Conservation (phyloP, 192 early-diverging fungal species). For the Coemansia sp. region DNA sequence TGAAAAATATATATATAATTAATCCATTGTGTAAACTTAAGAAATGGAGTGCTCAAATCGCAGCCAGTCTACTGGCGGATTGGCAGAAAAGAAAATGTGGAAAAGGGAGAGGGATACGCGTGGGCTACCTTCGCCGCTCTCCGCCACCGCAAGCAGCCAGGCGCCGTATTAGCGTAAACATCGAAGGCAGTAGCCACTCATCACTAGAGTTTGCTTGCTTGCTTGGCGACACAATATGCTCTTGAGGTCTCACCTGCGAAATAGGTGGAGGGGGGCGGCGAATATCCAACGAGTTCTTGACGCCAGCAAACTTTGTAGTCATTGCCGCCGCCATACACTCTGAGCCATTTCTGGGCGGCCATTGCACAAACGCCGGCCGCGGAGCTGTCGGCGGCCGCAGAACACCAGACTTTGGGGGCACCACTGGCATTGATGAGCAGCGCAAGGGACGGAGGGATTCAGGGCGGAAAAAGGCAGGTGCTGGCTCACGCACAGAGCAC, state of each 20-base stretch:
- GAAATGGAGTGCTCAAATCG: constrained; percentile 4
- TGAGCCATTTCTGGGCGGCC: neutral
- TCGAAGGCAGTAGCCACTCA: constrained; percentile 27
- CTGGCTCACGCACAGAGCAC: constrained; percentile 14
- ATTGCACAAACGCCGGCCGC: constrained; percentile 6
- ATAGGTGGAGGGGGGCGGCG: constrained; percentile 22
- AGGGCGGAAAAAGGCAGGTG: constrained; percentile 20
- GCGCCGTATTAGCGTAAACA: constrained; percentile 28
- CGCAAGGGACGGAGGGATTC: constrained; percentile 27
- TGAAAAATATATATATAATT: neutral
- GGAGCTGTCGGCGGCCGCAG: neutral
- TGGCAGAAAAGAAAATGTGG: neutral
- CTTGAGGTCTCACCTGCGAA: constrained; percentile 3
- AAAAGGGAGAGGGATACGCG: neutral
- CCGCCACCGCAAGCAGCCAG: constrained; percentile 34
- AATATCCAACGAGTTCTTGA: constrained; percentile 52
- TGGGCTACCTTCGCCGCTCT: neutral
- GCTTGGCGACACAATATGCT: constrained; percentile 10
- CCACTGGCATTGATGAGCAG: constrained; percentile 34
- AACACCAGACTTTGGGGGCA: neutral
- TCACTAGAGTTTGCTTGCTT: neutral
- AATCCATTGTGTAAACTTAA: constrained; percentile 6
- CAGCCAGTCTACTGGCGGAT: constrained; percentile 15
- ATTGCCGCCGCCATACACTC: constrained; percentile 2
- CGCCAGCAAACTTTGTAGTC: constrained; percentile 24